phyloP scores from a whole-genome alignment of 108 stramenopile genomes.

The Hondaea fermentalgiana region DNA sequence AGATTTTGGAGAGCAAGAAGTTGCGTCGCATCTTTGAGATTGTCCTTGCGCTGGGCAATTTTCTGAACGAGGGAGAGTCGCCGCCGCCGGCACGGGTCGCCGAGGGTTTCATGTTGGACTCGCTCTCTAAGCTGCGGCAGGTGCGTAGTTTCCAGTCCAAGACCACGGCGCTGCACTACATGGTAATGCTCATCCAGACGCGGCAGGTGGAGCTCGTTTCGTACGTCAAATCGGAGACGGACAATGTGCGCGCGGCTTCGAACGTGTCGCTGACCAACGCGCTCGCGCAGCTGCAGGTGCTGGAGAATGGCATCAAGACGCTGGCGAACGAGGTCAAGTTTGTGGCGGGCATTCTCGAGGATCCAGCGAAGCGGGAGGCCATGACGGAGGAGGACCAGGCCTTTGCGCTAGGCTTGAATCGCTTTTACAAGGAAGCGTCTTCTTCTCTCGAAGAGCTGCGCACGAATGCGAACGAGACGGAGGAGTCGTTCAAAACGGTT shows the following conservation, averaged over 20 bases:
- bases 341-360: neutral
- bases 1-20: neutral
- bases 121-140: neutral
- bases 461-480: neutral
- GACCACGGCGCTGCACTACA: neutral
- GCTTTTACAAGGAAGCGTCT: neutral
- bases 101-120: neutral
- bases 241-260: neutral
- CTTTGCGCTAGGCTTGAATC: neutral
- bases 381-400: conserved; percentile 15
- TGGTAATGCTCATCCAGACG: neutral
- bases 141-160: neutral
- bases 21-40: conserved; percentile 5
- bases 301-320: neutral
- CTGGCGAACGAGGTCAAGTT: neutral
- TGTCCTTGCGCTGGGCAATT: neutral
- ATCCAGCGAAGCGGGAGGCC: neutral
- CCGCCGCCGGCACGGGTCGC: neutral
- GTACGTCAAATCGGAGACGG: conserved; percentile 5
- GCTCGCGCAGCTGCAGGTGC: neutral
- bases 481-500: neutral
- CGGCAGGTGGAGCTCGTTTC: neutral
- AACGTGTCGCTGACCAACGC: neutral
- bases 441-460: neutral
- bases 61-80: neutral